Percentiles rank a stretch among this genome's conserved stretches.
Evolutionary conservation across 768 basidiomycete species (phyloP).

Genomic region (Coprinopsis cinerea): DNA sequence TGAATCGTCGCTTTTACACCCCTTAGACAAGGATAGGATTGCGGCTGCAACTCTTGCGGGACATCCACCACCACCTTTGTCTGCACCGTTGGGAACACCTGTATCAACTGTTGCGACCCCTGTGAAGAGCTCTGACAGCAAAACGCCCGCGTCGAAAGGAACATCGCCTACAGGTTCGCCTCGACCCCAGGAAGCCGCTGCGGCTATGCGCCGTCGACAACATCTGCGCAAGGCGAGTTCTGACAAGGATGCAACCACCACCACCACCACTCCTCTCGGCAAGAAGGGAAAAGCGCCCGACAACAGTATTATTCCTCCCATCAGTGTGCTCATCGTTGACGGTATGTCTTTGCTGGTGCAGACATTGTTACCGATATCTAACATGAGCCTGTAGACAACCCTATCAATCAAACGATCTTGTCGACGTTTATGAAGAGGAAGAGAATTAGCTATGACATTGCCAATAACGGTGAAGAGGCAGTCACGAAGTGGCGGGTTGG

Average conservation of each 20-base stretch:
- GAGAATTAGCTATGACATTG: slow-evolving; percentile 91
- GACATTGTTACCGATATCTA: slow-evolving; percentile 27
- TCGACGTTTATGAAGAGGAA: slow-evolving; percentile 97
- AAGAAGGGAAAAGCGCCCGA: slow-evolving; percentile 53
- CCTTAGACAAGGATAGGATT: neutral
- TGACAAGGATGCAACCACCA: slow-evolving; percentile 19
- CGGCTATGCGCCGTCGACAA: neutral
- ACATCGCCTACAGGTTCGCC: slow-evolving; percentile 6
- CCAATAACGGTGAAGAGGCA: slow-evolving; percentile 92
- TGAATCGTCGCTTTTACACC: too few species aligned
- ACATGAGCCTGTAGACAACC: too few species aligned
- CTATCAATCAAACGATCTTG: slow-evolving; percentile 96
- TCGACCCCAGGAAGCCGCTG: neutral
- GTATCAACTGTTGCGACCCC: too few species aligned
- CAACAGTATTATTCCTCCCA: slow-evolving; percentile 84
- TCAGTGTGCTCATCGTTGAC: slow-evolving; percentile 97
- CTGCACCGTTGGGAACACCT: too few species aligned
- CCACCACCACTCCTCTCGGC: slow-evolving; percentile 24
- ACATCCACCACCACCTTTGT: too few species aligned
- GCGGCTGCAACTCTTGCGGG: too few species aligned
- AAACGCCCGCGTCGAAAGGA: neutral
- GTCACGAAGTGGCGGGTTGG: slow-evolving; percentile 94
- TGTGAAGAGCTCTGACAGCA: too few species aligned
- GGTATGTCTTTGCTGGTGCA: slow-evolving; percentile 44
- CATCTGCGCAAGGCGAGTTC: slow-evolving; percentile 7